Conservation (phyloP, 2,329 filamentous ascomycete species). For the Cercospora sp. region DNA sequence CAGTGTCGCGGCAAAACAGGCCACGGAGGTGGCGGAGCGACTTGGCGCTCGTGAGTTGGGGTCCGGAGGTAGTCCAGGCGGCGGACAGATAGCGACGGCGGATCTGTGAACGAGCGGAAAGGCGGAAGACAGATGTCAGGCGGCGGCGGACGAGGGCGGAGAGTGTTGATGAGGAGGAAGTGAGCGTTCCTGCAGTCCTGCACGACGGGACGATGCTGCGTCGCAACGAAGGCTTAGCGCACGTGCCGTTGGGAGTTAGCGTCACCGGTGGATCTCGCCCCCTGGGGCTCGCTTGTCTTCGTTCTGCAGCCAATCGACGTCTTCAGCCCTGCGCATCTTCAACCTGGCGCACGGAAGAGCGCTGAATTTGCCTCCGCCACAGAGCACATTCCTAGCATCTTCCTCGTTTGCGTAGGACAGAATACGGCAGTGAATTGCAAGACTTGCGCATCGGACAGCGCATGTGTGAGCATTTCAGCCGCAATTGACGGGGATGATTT, state of each 20-base stretch:
- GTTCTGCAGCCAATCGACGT: not conserved
- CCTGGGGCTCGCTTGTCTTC: not conserved
- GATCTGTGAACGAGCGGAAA: slow-evolving; percentile 1
- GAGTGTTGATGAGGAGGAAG: not conserved
- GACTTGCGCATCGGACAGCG: not conserved
- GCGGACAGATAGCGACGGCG: not conserved
- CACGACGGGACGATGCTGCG: slow-evolving; percentile 4
- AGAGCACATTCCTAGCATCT: not conserved
- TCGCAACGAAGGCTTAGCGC: not conserved
- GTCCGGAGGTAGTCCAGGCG: not conserved
- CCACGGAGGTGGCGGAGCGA: slow-evolving; percentile 16
- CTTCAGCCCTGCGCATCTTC: not conserved
- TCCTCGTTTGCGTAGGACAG: not conserved
- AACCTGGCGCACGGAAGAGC: not conserved
- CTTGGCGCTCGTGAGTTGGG: slow-evolving; percentile 4
- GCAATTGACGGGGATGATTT: not conserved
- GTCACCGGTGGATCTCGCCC: not conserved
- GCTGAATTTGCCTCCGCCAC: not conserved
- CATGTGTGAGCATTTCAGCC: not conserved
- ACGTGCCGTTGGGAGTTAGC: not conserved
- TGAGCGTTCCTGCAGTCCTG: slow-evolving; percentile 7
- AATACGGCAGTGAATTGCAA: not conserved
- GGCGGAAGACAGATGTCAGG: not conserved
- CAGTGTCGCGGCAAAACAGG: slow-evolving; percentile 2
- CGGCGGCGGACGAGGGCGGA: not conserved